Evolutionary conservation across 257 asterid genomes (phyloP), one percentile per base, ranked within the genome.

Genomic region (Vinca minor): DNA sequence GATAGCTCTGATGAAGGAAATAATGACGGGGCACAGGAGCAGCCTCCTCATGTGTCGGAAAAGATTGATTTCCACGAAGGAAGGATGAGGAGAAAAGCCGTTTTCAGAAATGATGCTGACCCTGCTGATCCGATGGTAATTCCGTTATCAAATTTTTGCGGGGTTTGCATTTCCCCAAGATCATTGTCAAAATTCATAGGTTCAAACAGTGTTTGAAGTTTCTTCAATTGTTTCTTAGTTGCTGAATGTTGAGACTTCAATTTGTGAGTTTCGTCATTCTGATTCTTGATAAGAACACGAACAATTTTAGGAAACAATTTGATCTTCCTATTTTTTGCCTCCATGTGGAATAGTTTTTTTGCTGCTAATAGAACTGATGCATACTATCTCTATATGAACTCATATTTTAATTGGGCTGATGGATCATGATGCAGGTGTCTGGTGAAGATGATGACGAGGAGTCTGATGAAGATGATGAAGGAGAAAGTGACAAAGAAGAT

Each of bases 31-130:
- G 71, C 91, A 11, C 77, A 82, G 67, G 65, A 74, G 55, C 77
- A 67, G 42, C 50, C 71, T 52, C 74, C 75, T 78, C 68, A 78
- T 66, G 69, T 83, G 18, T 69, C 66, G 60, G 97, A 89, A 71
- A 79, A 81, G 46, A 64, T 77, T 71, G 96, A 85, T 75, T 56
- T 79, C 65, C 81, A 70, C 67, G 96, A 80, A 5, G 96, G 96
- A 79, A 89, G 99, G 79, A 74, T 79, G 86, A 84, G 99, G 74
- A 89, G 99, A 74, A 87, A 79, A 86, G 96, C 95, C 69, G 77
- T 85, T 72, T 93, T 89, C 78, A 86, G 56, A 66, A 76, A 84
- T 82, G 96, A 79, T 59, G 66, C 62, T 74, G 84, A 80, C 59
- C 46, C 65, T 48, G 80, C 76, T 66, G 70, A 77, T 67, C 70